Conservation (phyloP, 2,329 filamentous ascomycete genomes). For the Penicillium sp. region DNA sequence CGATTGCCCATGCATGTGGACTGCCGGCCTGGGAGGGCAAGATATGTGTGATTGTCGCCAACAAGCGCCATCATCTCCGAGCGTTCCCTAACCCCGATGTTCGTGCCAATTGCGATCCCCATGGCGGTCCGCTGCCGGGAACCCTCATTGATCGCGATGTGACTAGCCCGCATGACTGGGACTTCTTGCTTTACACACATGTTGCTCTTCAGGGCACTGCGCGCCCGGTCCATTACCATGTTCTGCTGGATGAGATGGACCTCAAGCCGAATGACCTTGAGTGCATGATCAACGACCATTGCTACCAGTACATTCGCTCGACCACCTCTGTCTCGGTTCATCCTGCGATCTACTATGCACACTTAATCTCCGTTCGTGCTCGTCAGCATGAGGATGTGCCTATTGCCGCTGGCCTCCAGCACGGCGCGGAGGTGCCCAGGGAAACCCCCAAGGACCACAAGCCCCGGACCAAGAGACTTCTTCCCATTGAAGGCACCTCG, state of each 20-base stretch:
- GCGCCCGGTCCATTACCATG: constrained; percentile 86
- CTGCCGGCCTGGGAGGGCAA: constrained; percentile 50
- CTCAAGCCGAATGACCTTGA: constrained; percentile 68
- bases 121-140: constrained; percentile 78
- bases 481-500: constrained; percentile 32
- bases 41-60: constrained; percentile 81
- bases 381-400: constrained; percentile 64
- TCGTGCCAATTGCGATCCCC: constrained; percentile 58
- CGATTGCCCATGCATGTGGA: constrained; percentile 11
- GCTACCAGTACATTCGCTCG: constrained; percentile 86
- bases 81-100: constrained; percentile 71
- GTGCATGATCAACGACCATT: constrained; percentile 89
- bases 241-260: constrained; percentile 75
- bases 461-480: constrained; percentile 32
- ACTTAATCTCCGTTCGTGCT: constrained; percentile 78
- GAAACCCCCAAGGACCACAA: constrained; percentile 28
- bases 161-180: constrained; percentile 86
- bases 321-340: constrained; percentile 80
- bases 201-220: constrained; percentile 90
- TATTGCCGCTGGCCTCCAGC: constrained; percentile 40
- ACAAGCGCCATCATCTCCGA: constrained; percentile 90
- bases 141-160: constrained; percentile 83
- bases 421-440: constrained; percentile 37
- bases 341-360: constrained; percentile 93
- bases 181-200: constrained; percentile 73